Conservation (phyloP, 1,139 yeast genomes). For the Zygosaccharomyces pseudobailii region DNA sequence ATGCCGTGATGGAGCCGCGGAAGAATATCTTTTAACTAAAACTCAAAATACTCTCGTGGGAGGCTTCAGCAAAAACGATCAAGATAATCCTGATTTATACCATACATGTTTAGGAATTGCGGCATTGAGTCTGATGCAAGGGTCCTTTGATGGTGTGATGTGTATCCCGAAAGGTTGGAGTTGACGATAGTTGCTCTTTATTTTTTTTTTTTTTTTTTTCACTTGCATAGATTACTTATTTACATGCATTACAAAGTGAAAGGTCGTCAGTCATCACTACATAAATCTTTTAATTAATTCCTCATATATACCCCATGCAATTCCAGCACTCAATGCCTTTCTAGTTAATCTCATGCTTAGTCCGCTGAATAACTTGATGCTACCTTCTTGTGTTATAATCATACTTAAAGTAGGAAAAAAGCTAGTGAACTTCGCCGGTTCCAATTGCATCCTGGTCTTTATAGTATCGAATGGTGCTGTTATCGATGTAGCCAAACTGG, state of each 20-base stretch:
- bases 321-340: conserved; percentile 88
- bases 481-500: conserved; percentile 72
- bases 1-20: conserved; percentile 39
- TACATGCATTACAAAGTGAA: conserved; percentile 1
- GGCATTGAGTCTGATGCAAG: conserved; percentile 46
- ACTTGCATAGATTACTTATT: neutral
- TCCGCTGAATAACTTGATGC: conserved; percentile 70
- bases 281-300: conserved; percentile 55
- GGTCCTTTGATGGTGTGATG: conserved; percentile 26
- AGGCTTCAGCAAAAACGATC: conserved; percentile 73
- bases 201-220: neutral
- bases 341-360: conserved; percentile 73
- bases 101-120: conserved; percentile 63
- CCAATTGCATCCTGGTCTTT: conserved; percentile 83
- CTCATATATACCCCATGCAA: conserved; percentile 95
- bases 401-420: conserved; percentile 38
- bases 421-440: conserved; percentile 43
- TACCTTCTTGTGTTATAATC: conserved; percentile 55
- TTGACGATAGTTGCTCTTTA: neutral
- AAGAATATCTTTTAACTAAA: conserved; percentile 46
- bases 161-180: conserved; percentile 23
- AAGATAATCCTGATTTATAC: conserved; percentile 63
- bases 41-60: conserved; percentile 69
- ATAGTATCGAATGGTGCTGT: conserved; percentile 96
- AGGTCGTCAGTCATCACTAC: conserved; percentile 9